Percentiles rank a stretch among this genome's conserved stretches.
phyloP scores from a whole-genome alignment of 2,329 filamentous ascomycete species.

The Botrytis aclada region DNA sequence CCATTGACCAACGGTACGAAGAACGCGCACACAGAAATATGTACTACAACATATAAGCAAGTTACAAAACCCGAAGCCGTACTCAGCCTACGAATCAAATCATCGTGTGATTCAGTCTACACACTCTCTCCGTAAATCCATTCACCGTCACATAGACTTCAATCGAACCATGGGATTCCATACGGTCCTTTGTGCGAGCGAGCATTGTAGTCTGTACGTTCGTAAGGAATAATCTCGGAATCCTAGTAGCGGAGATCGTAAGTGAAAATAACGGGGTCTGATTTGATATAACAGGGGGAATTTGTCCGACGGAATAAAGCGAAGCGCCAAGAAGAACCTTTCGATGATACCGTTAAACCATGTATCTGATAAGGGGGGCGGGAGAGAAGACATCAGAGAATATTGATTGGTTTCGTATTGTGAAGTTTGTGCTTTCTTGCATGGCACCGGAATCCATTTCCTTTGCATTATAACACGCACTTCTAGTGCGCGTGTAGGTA shows the following conservation, averaged over 20 bases:
- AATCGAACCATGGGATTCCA: background rate
- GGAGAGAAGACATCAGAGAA: background rate
- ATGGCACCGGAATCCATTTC: background rate
- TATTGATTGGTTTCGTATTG: constrained; percentile 2
- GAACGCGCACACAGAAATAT: background rate
- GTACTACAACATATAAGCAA: background rate
- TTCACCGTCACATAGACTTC: background rate
- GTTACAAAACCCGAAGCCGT: background rate
- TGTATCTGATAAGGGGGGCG: background rate
- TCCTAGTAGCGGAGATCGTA: background rate
- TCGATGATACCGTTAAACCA: background rate
- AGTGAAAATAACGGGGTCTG: background rate
- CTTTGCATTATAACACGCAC: background rate
- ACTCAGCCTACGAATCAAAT: background rate
- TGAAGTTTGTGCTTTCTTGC: background rate
- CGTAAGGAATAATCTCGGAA: background rate
- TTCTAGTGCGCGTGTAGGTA: background rate
- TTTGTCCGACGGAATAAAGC: constrained; percentile 8
- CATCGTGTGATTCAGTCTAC: background rate
- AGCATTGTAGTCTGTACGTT: background rate
- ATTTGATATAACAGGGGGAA: background rate
- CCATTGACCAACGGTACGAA: background rate
- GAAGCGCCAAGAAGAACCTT: background rate
- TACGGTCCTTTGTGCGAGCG: background rate
- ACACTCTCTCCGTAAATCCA: background rate